phyloP scores from a whole-genome alignment of 805 yeast species.

The Candida sphagnicola region DNA sequence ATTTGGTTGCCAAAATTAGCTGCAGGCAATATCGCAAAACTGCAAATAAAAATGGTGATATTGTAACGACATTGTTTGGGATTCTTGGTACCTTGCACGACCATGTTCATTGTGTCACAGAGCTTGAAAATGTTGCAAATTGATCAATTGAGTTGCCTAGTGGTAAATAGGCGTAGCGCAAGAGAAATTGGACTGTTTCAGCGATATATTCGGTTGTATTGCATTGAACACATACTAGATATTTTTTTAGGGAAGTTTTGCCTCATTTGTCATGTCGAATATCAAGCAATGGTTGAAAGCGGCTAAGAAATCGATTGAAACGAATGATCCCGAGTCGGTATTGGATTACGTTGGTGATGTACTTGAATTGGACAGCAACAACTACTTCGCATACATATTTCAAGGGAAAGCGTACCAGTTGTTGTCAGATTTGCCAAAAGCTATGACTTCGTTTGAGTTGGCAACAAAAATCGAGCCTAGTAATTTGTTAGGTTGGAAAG shows the following conservation, averaged over 20 bases:
- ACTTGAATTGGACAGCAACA: conserved; percentile 49
- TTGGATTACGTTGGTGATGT: conserved; percentile 53
- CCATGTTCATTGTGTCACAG: too few relatives aligned
- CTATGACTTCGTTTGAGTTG: conserved; percentile 39
- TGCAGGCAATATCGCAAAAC: too few relatives aligned
- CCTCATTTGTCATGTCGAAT: conserved; percentile 12
- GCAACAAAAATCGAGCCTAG: conserved; percentile 51
- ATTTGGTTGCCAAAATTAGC: neutral
- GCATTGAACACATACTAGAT: too few relatives aligned
- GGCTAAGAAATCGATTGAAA: conserved; percentile 46
- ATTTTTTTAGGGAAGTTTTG: neutral
- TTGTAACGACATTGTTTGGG: too few relatives aligned
- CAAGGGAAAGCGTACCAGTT: conserved; percentile 66
- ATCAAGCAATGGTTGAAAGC: conserved; percentile 28
- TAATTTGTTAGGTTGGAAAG: conserved; percentile 76
- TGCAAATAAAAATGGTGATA: too few relatives aligned
- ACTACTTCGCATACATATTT: conserved; percentile 66
- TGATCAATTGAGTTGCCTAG: too few relatives aligned
- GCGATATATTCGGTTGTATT: too few relatives aligned
- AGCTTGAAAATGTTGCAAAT: too few relatives aligned
- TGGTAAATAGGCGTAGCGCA: too few relatives aligned
- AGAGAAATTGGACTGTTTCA: too few relatives aligned
- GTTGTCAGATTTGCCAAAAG: conserved; percentile 32
- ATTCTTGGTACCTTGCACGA: too few relatives aligned
- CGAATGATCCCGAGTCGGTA: conserved; percentile 60